Base-by-base conservation (phyloP, 495 filamentous ascomycete genomes). In the Lophiostoma macrostomum region DNA sequence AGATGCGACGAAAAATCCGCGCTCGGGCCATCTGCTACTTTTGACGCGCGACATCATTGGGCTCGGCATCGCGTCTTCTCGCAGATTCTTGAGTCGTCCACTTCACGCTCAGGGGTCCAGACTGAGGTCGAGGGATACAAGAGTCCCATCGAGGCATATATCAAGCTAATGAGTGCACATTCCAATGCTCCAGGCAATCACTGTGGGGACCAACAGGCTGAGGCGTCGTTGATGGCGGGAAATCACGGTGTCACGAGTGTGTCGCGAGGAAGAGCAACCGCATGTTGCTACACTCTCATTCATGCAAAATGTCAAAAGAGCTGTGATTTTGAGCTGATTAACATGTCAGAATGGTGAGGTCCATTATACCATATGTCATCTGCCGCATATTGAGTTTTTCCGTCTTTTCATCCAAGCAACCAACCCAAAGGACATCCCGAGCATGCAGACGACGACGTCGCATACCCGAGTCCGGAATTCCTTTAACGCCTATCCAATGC, bases 401-500 rank as follows among this genome's bases (percentile, higher is more conserved):
- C 22, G 44, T 19, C 12, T 5, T 34, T 35, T 25, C 19, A 24
- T 36, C 44, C 44, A 22, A 48, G n/a, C 5, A 23, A 3, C 25
- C 10, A 13, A 10, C 3, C 12, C 8, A 18, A 48, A 22, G 29
- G 16, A 25, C 47, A 23, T 40, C 13, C 14, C 37, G 31, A 18
- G n/a, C 52, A 56, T n/a, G n/a, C n/a, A 57, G 31, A 13, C 24
- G 10, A 28, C 40, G 28, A 25, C 43, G 18, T 43, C 22, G 35
- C 31, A 46, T 35, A 30, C 13, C 45, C 46, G 41, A 37, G 8
- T 25, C 4, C 11, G 22, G 10, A 56, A 19, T 25, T 35, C 23
- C 43, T 38, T 18, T 43, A 60, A 61, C 51, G 23, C 58, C 58
- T 24, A 19, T 13, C 43, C 41, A 50, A 61, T 61, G 58, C 51